Percentiles rank a stretch among this genome's conserved stretches.
phyloP scores from a whole-genome alignment of 2,329 filamentous ascomycete species.

The Atkinsonella hypoxylon region DNA sequence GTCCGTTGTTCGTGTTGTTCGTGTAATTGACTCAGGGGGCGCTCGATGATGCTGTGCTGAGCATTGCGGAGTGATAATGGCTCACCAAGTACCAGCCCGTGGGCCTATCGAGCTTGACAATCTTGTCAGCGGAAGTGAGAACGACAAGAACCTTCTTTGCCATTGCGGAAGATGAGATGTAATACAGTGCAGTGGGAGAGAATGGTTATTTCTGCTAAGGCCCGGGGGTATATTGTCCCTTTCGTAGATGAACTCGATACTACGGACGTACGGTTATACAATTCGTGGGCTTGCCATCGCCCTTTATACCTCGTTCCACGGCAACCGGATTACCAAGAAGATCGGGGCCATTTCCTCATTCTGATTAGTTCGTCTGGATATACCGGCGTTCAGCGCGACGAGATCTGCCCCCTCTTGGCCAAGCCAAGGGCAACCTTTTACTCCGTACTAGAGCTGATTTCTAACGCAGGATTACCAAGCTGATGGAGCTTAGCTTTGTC shows the following conservation, averaged over 20 bases:
- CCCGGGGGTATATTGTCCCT: background rate
- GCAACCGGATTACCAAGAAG: background rate
- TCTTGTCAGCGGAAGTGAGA: conserved; percentile 49
- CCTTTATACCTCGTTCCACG: background rate
- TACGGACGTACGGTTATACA: background rate
- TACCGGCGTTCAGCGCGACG: background rate
- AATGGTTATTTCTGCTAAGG: background rate
- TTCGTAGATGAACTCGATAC: background rate
- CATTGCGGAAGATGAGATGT: conserved; percentile 19
- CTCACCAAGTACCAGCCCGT: conserved; percentile 62
- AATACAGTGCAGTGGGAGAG: background rate
- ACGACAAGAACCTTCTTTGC: conserved; percentile 56
- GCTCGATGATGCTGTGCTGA: too few relatives aligned
- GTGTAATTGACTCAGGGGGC: too few relatives aligned
- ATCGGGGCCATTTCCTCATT: background rate
- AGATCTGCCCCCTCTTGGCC: background rate
- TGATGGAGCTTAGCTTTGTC: background rate
- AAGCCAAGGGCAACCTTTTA: background rate
- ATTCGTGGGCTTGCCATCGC: background rate
- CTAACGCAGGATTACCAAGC: background rate
- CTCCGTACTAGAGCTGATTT: background rate
- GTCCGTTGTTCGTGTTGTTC: background rate
- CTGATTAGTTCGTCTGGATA: background rate
- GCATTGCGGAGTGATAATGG: background rate
- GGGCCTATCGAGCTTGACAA: conserved; percentile 34